These are phyloP conservation scores for Cryphonectria nitschkei DNA, from an alignment of 2,329 filamentous ascomycete species.

Conservation along the genomic window DNA sequence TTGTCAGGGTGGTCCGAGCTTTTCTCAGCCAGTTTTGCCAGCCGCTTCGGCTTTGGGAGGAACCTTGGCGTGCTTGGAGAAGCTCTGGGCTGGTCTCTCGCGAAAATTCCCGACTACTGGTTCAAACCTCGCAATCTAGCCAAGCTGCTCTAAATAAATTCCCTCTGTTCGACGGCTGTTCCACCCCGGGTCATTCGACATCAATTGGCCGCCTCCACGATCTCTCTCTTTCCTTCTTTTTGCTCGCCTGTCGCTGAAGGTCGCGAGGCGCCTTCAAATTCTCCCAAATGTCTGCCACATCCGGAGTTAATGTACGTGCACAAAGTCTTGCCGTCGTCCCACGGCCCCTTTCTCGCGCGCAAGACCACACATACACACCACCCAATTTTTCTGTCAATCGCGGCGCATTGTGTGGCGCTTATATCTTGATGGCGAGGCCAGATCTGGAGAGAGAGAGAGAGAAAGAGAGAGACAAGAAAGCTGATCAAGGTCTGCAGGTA, in stretches of 20 bases:
- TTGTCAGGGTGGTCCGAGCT: constrained; percentile 10
- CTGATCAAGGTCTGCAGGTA: constrained; percentile 62
- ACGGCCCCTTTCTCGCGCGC: constrained; percentile 26
- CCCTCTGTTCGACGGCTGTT: constrained; percentile 26
- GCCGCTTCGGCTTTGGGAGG: constrained; percentile 23
- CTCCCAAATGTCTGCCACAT: constrained; percentile 63
- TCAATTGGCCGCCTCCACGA: constrained; percentile 30
- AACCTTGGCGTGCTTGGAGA: constrained; percentile 5
- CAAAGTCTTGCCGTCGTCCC: background rate
- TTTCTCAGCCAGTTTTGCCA: constrained; percentile 8
- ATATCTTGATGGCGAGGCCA: background rate
- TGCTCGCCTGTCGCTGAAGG: constrained; percentile 41
- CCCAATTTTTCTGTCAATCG: constrained; percentile 18
- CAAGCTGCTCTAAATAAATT: constrained; percentile 25
- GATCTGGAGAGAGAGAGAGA: background rate
- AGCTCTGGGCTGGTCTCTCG: constrained; percentile 29
- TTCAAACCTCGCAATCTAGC: constrained; percentile 34
- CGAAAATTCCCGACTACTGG: constrained; percentile 44
- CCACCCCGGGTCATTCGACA: constrained; percentile 31
- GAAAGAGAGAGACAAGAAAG: constrained; percentile 5
- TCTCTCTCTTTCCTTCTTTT: constrained; percentile 40
- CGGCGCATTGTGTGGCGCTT: constrained; percentile 5
- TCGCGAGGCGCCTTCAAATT: constrained; percentile 48
- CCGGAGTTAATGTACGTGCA: constrained; percentile 68
- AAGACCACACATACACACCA: constrained; percentile 28